Evolutionary conservation across 805 yeast species (phyloP).

Genomic region (Yarrowia bubula): DNA sequence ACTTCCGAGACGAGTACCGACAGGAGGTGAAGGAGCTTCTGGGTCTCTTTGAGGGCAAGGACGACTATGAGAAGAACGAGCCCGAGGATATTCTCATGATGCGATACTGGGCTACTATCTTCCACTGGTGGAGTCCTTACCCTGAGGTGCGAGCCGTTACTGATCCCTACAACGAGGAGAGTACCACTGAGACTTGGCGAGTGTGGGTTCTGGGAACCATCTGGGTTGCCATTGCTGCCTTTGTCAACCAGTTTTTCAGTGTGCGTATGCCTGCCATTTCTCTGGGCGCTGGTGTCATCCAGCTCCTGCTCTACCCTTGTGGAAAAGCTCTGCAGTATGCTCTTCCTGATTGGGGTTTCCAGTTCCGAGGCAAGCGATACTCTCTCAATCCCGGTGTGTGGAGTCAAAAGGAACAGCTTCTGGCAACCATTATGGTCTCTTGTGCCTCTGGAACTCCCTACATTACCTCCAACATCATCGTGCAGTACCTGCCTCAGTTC

Average conservation of each 20-base stretch:
- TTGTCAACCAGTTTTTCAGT: constrained; percentile 48
- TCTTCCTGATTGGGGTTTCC: constrained; percentile 42
- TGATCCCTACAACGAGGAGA: constrained; percentile 47
- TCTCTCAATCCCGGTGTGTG: constrained; percentile 64
- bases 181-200: constrained; percentile 51
- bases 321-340: constrained; percentile 40
- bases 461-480: constrained; percentile 31
- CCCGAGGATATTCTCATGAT: constrained; percentile 7
- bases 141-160: constrained; percentile 59
- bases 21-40: background rate
- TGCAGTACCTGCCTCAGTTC: constrained; percentile 38
- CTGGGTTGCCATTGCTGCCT: constrained; percentile 54
- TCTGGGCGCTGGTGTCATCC: constrained; percentile 51
- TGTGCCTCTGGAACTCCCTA: constrained; percentile 36
- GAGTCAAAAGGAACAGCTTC: constrained; percentile 64
- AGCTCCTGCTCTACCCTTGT: constrained; percentile 57
- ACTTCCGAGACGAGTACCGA: constrained; percentile 45
- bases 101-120: constrained; percentile 25
- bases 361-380: constrained; percentile 43
- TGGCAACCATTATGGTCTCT: constrained; percentile 46
- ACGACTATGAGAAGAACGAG: background rate
- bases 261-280: constrained; percentile 52
- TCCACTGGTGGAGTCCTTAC: constrained; percentile 45
- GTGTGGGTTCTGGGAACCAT: constrained; percentile 51
- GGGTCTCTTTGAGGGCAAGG: constrained; percentile 4